Evolutionary conservation across 2,329 filamentous ascomycete species (phyloP).

Genomic region (Xylariaceae sp.): DNA sequence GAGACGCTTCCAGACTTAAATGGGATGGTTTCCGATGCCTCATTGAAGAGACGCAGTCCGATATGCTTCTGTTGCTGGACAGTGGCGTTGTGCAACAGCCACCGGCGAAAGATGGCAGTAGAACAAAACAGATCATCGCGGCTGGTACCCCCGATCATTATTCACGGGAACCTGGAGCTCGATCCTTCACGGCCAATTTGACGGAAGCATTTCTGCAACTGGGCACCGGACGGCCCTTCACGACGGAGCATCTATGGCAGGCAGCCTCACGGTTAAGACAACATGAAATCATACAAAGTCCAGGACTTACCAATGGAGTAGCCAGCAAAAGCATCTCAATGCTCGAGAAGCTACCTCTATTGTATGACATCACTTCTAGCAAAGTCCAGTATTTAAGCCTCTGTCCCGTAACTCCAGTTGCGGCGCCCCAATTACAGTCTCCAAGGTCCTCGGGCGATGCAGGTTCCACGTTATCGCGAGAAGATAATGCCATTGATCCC

Average conservation of each 20-base stretch:
- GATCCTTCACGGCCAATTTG: constrained; percentile 65
- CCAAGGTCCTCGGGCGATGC: constrained; percentile 39
- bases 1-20: constrained; percentile 66
- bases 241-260: constrained; percentile 61
- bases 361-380: constrained; percentile 62
- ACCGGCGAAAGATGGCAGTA: constrained; percentile 57
- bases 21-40: constrained; percentile 69
- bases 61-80: constrained; percentile 68
- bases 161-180: constrained; percentile 51
- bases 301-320: constrained; percentile 54
- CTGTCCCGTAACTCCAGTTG: constrained; percentile 51
- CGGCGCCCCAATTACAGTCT: constrained; percentile 40
- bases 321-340: constrained; percentile 45
- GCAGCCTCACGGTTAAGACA: constrained; percentile 57
- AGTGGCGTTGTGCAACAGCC: constrained; percentile 64
- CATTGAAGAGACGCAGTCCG: constrained; percentile 67
- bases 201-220: constrained; percentile 62
- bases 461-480: constrained; percentile 40
- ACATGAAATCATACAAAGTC: constrained; percentile 52
- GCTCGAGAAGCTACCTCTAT: constrained; percentile 52
- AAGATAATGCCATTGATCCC: constrained; percentile 54
- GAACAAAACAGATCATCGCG: constrained; percentile 68
- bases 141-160: constrained; percentile 62
- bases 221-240: constrained; percentile 61
- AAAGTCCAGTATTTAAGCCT: constrained; percentile 61